Evolutionary conservation across 2,329 filamentous ascomycete species (phyloP), one percentile per base, ranked within the genome.

Genomic region (Colletotrichum sp.): DNA sequence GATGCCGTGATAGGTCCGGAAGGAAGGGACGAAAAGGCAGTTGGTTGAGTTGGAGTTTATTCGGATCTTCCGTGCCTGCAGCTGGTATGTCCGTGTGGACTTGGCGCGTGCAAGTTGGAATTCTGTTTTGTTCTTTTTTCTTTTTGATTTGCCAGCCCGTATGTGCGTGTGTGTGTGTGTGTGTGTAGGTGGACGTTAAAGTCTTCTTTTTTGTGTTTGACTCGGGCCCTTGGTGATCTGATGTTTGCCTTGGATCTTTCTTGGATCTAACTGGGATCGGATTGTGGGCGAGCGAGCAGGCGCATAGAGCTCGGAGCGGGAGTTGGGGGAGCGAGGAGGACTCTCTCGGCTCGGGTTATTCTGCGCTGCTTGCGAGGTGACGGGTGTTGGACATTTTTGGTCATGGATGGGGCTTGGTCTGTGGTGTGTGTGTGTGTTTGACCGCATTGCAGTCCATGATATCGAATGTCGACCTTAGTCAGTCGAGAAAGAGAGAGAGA

Each of bases 181-280:
- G 24, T 24, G 24, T 24, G 33, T 33, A 24, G 21, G 33, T 66
- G 29, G 57, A 51, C 43, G 57, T n/a, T 8, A 57, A 57, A 57
- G 24, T 27, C n/a, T 24, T 18, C 21, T 24, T 65, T 38, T 33
- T 18, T 61, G 54, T 68, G 57, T 62, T 71, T 71, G 64, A 61
- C 64, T 69, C 36, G 38, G 38, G 64, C 24, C 43, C 69, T 59
- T 58, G 54, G 36, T 36, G 64, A 71, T 71, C 69, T 68, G 69
- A 71, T 71, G 36, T 66, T 36, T 66, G 18, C 57, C 57, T 59
- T 59, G 57, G 57, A 59, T 59, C 29, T 59, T 54, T 54, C 21
- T 33, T 66, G 33, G 9, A 15, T 66, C 7, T 24, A 4, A 15
- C 67, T 29, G 63, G 34, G 21, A 68, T 71, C 64, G 69, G 69